Percentiles rank a stretch among this genome's conserved stretches.
phyloP scores from a whole-genome alignment of 2,329 filamentous ascomycete species.

The Onygenales sp. region DNA sequence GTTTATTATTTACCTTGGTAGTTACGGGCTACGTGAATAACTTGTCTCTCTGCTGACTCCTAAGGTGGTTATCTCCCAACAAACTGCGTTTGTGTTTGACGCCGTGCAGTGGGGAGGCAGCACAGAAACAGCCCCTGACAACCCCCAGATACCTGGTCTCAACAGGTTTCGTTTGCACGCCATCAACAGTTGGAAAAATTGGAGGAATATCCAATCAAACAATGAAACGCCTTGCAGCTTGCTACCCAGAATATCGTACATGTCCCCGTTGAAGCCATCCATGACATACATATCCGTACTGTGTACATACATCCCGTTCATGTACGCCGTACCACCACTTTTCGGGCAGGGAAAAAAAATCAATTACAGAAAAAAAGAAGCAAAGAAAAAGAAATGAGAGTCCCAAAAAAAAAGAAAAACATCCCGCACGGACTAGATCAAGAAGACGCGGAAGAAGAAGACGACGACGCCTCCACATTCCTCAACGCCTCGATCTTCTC shows the following conservation, averaged over 20 bases:
- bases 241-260: neutral
- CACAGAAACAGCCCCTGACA: too few species aligned
- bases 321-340: neutral
- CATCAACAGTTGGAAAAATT: too few species aligned
- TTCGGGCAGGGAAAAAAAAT: neutral
- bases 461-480: constrained; percentile 10
- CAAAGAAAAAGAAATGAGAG: neutral
- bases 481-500: constrained; percentile 57
- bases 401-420: neutral
- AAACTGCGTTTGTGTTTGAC: too few species aligned
- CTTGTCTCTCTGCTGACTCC: too few species aligned
- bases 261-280: neutral
- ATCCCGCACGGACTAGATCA: neutral
- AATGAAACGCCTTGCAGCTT: neutral
- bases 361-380: neutral
- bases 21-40: too few species aligned
- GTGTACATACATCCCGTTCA: neutral
- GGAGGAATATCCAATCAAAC: neutral
- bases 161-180: too few species aligned
- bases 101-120: too few species aligned
- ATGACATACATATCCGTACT: neutral
- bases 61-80: too few species aligned
- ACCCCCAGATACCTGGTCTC: too few species aligned
- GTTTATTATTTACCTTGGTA: neutral
- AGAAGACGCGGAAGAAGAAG: too few species aligned